These are phyloP conservation scores for Phaeotremella skinneri DNA, from an alignment of 768 basidiomycete species.

Conservation along the genomic window DNA sequence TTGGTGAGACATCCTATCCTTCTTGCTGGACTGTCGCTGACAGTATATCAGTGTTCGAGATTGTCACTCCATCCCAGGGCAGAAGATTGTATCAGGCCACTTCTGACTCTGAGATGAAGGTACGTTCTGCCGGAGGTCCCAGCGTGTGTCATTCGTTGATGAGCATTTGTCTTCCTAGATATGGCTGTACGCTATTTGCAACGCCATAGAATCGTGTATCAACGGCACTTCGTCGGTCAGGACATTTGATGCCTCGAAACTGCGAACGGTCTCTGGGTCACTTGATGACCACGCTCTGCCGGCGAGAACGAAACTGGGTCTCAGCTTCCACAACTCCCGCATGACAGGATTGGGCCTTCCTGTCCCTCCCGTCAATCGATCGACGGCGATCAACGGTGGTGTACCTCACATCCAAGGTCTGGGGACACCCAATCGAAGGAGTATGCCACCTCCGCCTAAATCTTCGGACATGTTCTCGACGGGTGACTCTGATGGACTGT, in stretches of 20 bases:
- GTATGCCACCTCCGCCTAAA: slow-evolving; percentile 26
- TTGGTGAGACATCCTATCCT: slow-evolving; percentile 26
- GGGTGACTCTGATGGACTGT: background rate
- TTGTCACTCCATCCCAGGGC: slow-evolving; percentile 48
- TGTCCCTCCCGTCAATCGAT: slow-evolving; percentile 6
- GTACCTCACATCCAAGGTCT: background rate
- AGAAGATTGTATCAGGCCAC: slow-evolving; percentile 49
- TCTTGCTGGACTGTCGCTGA: background rate
- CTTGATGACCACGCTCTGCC: slow-evolving; percentile 44
- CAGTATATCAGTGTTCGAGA: slow-evolving; percentile 44
- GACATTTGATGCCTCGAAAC: slow-evolving; percentile 42
- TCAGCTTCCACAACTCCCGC: slow-evolving; percentile 16
- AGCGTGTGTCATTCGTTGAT: slow-evolving; percentile 14
- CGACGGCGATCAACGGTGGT: slow-evolving; percentile 15
- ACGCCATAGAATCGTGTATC: slow-evolving; percentile 50
- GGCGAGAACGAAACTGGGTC: slow-evolving; percentile 18
- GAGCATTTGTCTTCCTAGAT: slow-evolving; percentile 32
- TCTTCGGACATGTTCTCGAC: background rate
- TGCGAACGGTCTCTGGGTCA: slow-evolving; percentile 38
- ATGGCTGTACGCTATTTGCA: slow-evolving; percentile 51
- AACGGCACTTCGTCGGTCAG: slow-evolving; percentile 49
- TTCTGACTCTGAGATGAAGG: slow-evolving; percentile 48
- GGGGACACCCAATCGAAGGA: slow-evolving; percentile 2
- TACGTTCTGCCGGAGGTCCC: slow-evolving; percentile 8
- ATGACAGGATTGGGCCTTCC: slow-evolving; percentile 25